These are phyloP conservation scores for Xylaria curta DNA, from an alignment of 495 filamentous ascomycete genomes.

Conservation along the genomic window DNA sequence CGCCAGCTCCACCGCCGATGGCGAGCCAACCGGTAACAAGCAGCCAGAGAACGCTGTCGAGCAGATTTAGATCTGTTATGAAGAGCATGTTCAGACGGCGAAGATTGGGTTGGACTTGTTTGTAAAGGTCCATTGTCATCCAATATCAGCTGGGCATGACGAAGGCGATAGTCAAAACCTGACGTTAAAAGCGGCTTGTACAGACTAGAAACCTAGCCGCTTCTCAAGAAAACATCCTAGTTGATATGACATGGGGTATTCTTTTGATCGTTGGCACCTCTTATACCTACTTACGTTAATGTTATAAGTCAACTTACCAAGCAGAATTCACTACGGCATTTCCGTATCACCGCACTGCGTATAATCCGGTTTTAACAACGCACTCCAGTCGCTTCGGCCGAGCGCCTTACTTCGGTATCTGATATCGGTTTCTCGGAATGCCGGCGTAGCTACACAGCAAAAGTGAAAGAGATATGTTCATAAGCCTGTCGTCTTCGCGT, in stretches of 20 bases:
- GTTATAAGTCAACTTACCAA: conserved; percentile 3
- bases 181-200: neutral
- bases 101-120: neutral
- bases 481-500: neutral
- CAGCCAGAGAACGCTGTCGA: neutral
- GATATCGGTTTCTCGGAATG: too few species aligned
- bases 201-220: neutral
- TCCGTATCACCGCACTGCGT: neutral
- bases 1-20: neutral
- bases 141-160: neutral
- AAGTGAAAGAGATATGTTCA: neutral
- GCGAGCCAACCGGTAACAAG: neutral
- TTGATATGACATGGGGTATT: neutral
- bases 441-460: neutral
- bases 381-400: neutral
- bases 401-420: neutral
- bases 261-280: neutral
- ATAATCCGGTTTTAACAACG: neutral
- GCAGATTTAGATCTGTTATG: neutral
- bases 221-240: neutral
- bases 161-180: neutral
- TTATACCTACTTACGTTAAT: neutral
- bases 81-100: neutral
- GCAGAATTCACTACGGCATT: neutral
- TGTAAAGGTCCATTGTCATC: neutral